Base-by-base conservation (phyloP, 2,329 filamentous ascomycete species). In the Penicillium sp. region DNA sequence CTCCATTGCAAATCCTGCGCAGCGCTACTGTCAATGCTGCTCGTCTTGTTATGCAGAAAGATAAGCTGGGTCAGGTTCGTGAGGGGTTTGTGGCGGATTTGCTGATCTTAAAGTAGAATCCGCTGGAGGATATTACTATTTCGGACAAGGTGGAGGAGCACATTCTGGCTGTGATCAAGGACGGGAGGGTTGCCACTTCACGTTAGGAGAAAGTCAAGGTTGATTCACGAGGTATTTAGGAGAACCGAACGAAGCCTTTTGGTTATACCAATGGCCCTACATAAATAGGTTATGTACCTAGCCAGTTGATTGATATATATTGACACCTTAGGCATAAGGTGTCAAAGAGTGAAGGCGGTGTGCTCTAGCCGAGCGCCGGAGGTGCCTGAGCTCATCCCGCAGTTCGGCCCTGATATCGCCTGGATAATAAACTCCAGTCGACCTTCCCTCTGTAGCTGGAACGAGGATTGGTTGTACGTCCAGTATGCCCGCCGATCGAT, bases 11-110 rank as follows among this genome's bases (percentile, higher is more conserved):
- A 34, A 71, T 82, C n/a, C 61, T 84, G 52, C 74, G 76, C 50
- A 78, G 75, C 47, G 79, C 80, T 1, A 84, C 80, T 1, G 67
- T 83, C 32, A 82, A 81, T 60, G 73, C 79, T 1, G 82, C 82
- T 6, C 72, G 69, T 49, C 76, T 82, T 68, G 57, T 84, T 46
- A 63, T 75, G 8, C 73, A 78, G 59, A 77, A 78, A 23, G 66
- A 74, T 2, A 70, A 67, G 29, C 61, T 85, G 14, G 83, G 82
- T 0, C 76, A 81, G 60, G 65, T 85, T 3, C 76, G 74, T 57
- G 67, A 72, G 16, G 81, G 80, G 0, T 82, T 78, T 55, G 68
- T 71, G 2, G 82, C 82, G 0, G 83, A 85, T 65, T 41, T 85
- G 39, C 58, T 85, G 29, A 68, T 85, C 2, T 60, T 84, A 39